Evolutionary conservation across 768 basidiomycete species (phyloP), one percentile per base, ranked within the genome.

Genomic region (Amanita jacksonii): DNA sequence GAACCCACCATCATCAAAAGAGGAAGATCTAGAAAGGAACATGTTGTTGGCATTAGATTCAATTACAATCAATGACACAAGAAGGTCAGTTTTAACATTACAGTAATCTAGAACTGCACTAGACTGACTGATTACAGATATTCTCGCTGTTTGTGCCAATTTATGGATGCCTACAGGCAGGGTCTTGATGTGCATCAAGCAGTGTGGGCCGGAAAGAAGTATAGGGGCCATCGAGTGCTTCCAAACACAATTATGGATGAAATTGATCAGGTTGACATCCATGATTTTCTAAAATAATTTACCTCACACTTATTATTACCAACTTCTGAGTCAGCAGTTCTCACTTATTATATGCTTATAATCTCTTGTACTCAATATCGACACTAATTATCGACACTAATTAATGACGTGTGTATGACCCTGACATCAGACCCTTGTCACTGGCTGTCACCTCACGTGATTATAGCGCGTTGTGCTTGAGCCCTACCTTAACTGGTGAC

Each of bases 141-240:
- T 40, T 24, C 16, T 10, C 10, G 23, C 13, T 10, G 36, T 18
- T 24, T 24, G n/a, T 23, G 38, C 20, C 3, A 28, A n/a, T 41
- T 41, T n/a, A 41, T 41, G 40, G 40, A 41, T 41, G 40, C 40
- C 9, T 41, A 41, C 18, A 23, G 25, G 13, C 15, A 31, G 15
- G 43, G 35, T 3, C 30, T 44, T 19, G 19, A 44, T 37, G 35
- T 8, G 12, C 18, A 20, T 13, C 43, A 44, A 19, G 43, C 43
- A 8, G 33, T 33, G 13, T 44, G 18, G 25, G 43, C 33, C 13
- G 22, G n/a, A 4, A 44, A 44, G 20, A 37, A n/a, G 22, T 44
- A 44, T 24, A 8, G 35, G 9, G 32, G 33, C 12, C 43, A 44
- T 23, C 33, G 22, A 24, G 22, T 34, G n/a, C 6, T 44, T 7